Conservation (phyloP, 2,329 filamentous ascomycete species). For the Xylariomycetidae sp. region DNA sequence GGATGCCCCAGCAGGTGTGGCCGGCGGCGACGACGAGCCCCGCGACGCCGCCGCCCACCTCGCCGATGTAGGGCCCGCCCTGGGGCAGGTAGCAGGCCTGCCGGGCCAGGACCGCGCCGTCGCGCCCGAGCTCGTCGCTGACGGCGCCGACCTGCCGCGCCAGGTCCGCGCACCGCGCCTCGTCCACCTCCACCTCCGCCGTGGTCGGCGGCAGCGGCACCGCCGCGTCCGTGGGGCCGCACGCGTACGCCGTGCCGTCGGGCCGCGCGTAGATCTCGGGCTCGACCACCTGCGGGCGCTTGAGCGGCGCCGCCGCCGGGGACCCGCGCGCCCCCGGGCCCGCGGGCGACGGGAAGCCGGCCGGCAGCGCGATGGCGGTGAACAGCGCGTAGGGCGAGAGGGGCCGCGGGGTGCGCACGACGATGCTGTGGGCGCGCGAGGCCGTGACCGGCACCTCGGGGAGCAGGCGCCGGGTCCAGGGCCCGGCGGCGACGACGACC, state of each 20-base stretch:
- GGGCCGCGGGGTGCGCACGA: conserved; percentile 31
- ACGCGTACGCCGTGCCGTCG: conserved; percentile 70
- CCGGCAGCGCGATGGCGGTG: conserved; percentile 60
- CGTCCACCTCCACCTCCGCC: conserved; percentile 60
- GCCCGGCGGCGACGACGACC: conserved; percentile 34
- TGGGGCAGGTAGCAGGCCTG: conserved; percentile 76
- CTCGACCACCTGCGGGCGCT: conserved; percentile 40
- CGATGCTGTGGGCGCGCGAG: conserved; percentile 39
- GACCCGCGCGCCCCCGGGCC: conserved; percentile 12
- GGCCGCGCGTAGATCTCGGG: conserved; percentile 76
- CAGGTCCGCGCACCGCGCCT: conserved; percentile 61
- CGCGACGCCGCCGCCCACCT: conserved; percentile 53
- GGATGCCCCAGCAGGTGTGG: conserved; percentile 79
- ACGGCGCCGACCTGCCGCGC: conserved; percentile 54
- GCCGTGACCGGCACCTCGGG: conserved; percentile 36
- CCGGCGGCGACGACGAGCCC: conserved; percentile 65
- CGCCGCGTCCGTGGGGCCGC: conserved; percentile 58
- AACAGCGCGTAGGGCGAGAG: conserved; percentile 61
- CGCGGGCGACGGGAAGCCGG: conserved; percentile 37
- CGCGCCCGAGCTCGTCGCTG: conserved; percentile 44
- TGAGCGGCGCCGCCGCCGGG: conserved; percentile 7
- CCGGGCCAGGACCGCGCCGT: conserved; percentile 52
- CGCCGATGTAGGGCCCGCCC: conserved; percentile 63
- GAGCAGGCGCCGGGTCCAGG: conserved; percentile 39
- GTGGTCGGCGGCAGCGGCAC: conserved; percentile 56